phyloP scores from a whole-genome alignment of 441 rosid genomes.

The Populus hybrid region DNA sequence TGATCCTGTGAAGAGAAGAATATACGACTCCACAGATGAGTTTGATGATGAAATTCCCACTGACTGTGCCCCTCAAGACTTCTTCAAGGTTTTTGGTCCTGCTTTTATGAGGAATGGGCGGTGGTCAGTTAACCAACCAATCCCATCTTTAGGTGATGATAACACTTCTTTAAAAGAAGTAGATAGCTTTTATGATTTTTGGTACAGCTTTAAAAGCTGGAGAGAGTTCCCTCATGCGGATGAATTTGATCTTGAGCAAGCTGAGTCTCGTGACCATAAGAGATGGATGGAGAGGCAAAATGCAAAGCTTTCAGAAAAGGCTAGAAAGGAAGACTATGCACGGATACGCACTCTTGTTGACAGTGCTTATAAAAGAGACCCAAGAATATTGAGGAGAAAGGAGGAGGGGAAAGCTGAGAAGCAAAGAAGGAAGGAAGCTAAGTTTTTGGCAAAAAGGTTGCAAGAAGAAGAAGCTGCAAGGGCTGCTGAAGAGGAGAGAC shows the following conservation, averaged over 20 bases:
- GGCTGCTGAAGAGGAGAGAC: conserved; percentile 82
- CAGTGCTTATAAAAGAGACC: conserved; percentile 90
- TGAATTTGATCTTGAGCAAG: conserved; percentile 94
- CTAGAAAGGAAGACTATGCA: conserved; percentile 91
- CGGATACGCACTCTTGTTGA: conserved; percentile 81
- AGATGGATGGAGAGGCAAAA: conserved; percentile 99
- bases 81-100: conserved; percentile 93
- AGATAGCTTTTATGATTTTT: conserved; percentile 77
- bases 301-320: conserved; percentile 78
- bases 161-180: conserved; percentile 62
- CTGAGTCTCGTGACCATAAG: conserved; percentile 92
- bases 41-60: conserved; percentile 95
- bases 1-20: conserved; percentile 87
- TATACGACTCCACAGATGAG: conserved; percentile 93
- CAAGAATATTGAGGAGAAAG: conserved; percentile 75
- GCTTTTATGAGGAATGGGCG: conserved; percentile 95
- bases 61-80: conserved; percentile 83
- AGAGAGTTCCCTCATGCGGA: conserved; percentile 98
- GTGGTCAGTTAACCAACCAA: conserved; percentile 82
- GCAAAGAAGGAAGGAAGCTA: conserved; percentile 83
- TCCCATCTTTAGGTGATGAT: conserved; percentile 76
- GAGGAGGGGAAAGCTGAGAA: conserved; percentile 88
- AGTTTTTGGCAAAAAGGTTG: conserved; percentile 72
- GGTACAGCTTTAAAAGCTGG: conserved; percentile 96
- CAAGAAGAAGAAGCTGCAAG: conserved; percentile 87